Evolutionary conservation across 1,284 basidiomycete species (phyloP).

Genomic region (Irpex sp.): DNA sequence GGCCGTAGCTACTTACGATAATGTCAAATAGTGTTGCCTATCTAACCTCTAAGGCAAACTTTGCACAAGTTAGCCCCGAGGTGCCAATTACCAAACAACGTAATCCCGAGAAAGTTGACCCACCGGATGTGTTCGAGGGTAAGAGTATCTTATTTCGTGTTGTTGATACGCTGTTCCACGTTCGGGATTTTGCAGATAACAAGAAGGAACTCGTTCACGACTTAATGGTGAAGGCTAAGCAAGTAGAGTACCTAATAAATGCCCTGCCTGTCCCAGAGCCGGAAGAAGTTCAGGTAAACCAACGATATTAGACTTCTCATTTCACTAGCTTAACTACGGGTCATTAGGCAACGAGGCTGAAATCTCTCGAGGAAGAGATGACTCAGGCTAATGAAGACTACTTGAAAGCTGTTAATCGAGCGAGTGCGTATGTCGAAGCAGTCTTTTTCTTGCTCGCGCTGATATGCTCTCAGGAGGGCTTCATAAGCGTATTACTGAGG

Average conservation of each 20-base stretch:
- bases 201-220: conserved; percentile 77
- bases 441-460: background rate
- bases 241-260: conserved; percentile 77
- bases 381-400: conserved; percentile 71
- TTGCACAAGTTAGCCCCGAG: conserved; percentile 66
- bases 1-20: conserved; percentile 66
- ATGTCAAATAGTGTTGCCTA: conserved; percentile 78
- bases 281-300: conserved; percentile 63
- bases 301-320: no score
- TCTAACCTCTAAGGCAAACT: conserved; percentile 68
- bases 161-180: background rate
- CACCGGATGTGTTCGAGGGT: conserved; percentile 69
- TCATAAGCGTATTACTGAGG: conserved; percentile 57
- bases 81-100: conserved; percentile 75
- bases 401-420: conserved; percentile 60
- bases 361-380: conserved; percentile 65
- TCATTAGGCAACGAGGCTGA: conserved; percentile 57
- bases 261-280: conserved; percentile 71
- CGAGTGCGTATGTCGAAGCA: conserved; percentile 49
- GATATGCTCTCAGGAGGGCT: conserved; percentile 45
- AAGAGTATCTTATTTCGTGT: no score
- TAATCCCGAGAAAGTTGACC: conserved; percentile 65
- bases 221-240: conserved; percentile 78
- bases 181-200: conserved; percentile 48
- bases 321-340: no score